These are phyloP conservation scores for Umbilicus rupestris DNA, from an alignment of 164 flowering plant genomes.

Conservation along the genomic window DNA sequence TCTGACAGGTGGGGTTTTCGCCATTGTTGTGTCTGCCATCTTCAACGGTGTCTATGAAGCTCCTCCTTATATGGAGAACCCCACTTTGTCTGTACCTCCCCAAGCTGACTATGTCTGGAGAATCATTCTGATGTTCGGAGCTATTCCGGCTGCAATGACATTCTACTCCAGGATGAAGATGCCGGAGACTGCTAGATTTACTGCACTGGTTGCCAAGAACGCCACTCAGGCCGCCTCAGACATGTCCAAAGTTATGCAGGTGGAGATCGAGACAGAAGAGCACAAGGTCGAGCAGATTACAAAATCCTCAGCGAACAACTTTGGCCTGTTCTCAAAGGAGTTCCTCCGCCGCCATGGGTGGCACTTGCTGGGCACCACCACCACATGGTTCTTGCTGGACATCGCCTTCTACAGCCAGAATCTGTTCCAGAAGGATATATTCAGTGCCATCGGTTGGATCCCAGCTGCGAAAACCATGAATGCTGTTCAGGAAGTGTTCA, in stretches of 20 bases:
- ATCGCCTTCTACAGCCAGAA: conserved; percentile 8
- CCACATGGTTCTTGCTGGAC: conserved; percentile 8
- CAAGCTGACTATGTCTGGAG: conserved; percentile 6
- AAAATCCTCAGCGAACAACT: background rate
- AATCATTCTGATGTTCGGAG: conserved; percentile 7
- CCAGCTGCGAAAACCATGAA: conserved; percentile 7
- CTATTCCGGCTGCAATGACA: conserved; percentile 5
- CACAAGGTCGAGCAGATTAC: background rate
- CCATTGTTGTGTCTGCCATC: background rate
- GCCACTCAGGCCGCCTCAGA: conserved; percentile 2
- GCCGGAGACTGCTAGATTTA: conserved; percentile 10
- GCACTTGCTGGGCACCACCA: conserved; percentile 7
- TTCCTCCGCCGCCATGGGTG: conserved; percentile 6
- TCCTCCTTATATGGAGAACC: background rate
- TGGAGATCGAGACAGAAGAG: background rate
- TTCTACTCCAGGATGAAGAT: conserved; percentile 7
- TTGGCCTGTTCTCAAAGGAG: background rate
- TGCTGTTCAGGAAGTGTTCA: conserved; percentile 7
- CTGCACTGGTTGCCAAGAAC: background rate
- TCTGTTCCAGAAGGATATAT: conserved; percentile 6
- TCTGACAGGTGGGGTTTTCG: background rate
- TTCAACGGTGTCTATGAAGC: background rate
- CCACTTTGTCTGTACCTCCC: background rate
- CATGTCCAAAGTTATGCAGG: conserved; percentile 8
- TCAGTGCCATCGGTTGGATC: conserved; percentile 7